Evolutionary conservation across 257 asterid genomes (phyloP), one percentile per base, ranked within the genome.

Genomic region (Solanum pinnatisectum): DNA sequence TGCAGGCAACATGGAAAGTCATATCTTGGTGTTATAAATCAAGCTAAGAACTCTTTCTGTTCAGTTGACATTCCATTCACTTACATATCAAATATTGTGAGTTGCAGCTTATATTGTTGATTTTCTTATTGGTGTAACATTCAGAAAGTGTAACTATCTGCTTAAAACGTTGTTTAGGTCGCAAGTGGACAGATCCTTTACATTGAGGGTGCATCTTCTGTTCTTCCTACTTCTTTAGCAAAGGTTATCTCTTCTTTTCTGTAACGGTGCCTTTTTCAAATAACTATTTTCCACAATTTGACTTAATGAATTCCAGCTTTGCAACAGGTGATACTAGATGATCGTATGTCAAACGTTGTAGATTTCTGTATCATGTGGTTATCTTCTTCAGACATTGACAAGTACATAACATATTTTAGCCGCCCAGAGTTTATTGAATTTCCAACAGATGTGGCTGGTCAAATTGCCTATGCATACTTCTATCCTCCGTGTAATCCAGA

Each of bases 1-100:
- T 92, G 93, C 96, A 96, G 99, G 94, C 76, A 92, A 93, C 94
- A 93, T 44, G 99, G 99, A 87, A 94, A 89, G 89, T 97, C 99
- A 74, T 91, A 92, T 90, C 94, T 96, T 89, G 99, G 98, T 90
- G 87, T 95, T 81, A 84, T 97, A 86, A 98, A 96, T 93, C 95
- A 89, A 84, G 86, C 33, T 63, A 89, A 90, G 65, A 92, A 93
- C 93, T 92, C 90, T 87, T 89, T 95, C 56, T 88, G 89, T 4
- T 89, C 73, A 23, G 95, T 96, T 81, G 96, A 93, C 84, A 91
- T 92, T 92, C 99, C 99, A 71, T 94, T 97, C 93, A 94, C 98
- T 3, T 97, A 96, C 90, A 92, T 94, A 68, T 89, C 91, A 76
- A 96, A 95, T 89, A 90, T 97, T 67, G 99, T 97, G 93, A 92